Evolutionary conservation across 257 asterid species (phyloP).

Genomic region (Plantago elongata): DNA sequence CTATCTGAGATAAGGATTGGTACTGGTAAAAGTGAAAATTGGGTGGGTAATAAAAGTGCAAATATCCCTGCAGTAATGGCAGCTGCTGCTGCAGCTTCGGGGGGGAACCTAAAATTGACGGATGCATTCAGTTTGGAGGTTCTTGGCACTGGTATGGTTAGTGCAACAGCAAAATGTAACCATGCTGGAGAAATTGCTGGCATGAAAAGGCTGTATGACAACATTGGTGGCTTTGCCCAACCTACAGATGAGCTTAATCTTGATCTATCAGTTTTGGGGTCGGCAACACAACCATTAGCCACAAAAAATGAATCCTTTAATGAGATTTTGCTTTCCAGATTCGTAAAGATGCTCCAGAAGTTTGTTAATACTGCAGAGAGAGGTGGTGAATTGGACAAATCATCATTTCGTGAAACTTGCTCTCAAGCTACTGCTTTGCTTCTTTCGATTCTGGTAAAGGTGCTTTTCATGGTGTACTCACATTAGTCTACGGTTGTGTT

Average conservation of each 20-base stretch:
- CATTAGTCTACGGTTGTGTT: background rate
- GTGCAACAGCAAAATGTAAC: conserved; percentile 94
- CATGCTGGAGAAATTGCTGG: conserved; percentile 99
- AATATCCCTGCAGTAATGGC: conserved; percentile 87
- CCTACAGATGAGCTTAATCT: conserved; percentile 38
- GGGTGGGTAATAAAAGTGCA: conserved; percentile 90
- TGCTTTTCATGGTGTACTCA: background rate
- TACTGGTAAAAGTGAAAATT: conserved; percentile 91
- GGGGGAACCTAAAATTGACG: conserved; percentile 80
- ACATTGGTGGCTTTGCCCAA: conserved; percentile 63
- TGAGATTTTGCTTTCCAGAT: conserved; percentile 69
- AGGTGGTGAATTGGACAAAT: conserved; percentile 86
- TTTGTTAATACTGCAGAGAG: conserved; percentile 82
- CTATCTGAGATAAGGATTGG: conserved; percentile 96
- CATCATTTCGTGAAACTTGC: conserved; percentile 81
- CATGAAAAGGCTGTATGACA: conserved; percentile 91
- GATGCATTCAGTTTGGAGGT: conserved; percentile 97
- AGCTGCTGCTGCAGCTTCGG: conserved; percentile 99
- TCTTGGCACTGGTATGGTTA: conserved; percentile 90
- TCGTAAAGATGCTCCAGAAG: conserved; percentile 77
- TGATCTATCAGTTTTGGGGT: conserved; percentile 47
- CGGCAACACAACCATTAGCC: conserved; percentile 40
- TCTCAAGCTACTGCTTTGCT: conserved; percentile 98
- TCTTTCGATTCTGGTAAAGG: conserved; percentile 76
- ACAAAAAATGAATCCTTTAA: conserved; percentile 59